Evolutionary conservation across 331 rosid genomes (phyloP), one percentile per base, ranked within the genome.

Genomic region (Saraca asoca): DNA sequence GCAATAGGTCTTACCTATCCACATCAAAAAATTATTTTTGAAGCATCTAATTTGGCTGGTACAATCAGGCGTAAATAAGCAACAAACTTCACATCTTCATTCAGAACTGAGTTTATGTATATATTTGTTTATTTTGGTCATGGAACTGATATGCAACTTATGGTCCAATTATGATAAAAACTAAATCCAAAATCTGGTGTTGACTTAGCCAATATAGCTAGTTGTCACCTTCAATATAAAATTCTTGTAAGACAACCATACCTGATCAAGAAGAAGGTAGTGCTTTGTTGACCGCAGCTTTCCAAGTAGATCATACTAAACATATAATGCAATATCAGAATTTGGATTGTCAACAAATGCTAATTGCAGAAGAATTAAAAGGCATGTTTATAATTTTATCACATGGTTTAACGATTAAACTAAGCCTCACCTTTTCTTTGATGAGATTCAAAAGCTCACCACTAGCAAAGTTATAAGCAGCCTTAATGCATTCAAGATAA

Each of bases 261-360:
- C 98, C 98, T 93, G 98, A 84, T 93, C 96, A 57, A 93, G 98
- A 69, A 93, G 91, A 82, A 93, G 98, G 75, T 87, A 93, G 76
- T 89, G 98, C 80, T 89, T 93, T 79, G 90, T 87, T 15, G 98
- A 93, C 64, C 82, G 86, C 79, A 93, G 83, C 82, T 85, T 93
- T 82, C 94, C 98, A 41, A 84, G 46, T 62, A 93, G 87, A 75
- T 89, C 96, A 84, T 81, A 93, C 98, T 93, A 76, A 57, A 54
- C 60, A 83, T 18, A 76, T 33, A 68, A 64, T 38, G 60, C 52
- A 66, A 57, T 60, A 64, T 66, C 54, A 79, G 64, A 58, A 81
- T 64, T 50, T 34, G 24, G 60, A 66, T 16, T 74, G 12, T 43
- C 54, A 62, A 37, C 31, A 17, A 50, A 65, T 35, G 66, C 50